Evolutionary conservation across 1,284 basidiomycete genomes (phyloP), one percentile per base, ranked within the genome.

Genomic region (Leccinum insolens): DNA sequence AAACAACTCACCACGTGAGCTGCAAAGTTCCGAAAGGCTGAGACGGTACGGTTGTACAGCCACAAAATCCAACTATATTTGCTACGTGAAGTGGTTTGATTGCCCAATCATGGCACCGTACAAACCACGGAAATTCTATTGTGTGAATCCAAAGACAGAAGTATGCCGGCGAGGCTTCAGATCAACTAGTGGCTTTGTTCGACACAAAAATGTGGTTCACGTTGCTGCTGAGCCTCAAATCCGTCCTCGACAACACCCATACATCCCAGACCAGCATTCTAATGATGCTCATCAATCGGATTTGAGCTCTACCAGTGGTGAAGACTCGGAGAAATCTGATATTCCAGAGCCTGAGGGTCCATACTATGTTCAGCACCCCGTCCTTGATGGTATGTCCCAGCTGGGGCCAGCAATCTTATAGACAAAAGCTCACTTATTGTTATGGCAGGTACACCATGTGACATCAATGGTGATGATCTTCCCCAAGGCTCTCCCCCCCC

Each of bases 391-490:
- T 58, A 58, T 2, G 57, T 58, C 17, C 34, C 34, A 34, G 34
- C 34, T 0, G 0, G 31, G 31, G 31, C 15, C 14, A 41, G 37
- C 37, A 39, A 39, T 39, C 37, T 39, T 39, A 39, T 14, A 39
- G 17, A 17, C 7, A 8, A 44, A 44, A 44, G 41, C 17, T 44
- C 7, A 44, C 22, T 55, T 15, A 55, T 55, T 55, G 12, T 22
- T 22, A 58, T 57, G 20, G 8, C 15, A 58, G 55, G 57, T 28
- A 58, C 57, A 58, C 28, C 57, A 58, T 58, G 57, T 58, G 57
- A 58, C 25, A 58, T 58, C 57, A 4, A 58, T 58, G 57, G 57
- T 28, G 17, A 58, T 58, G 57, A 58, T 58, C 57, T 58, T 58
- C 17, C 25, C 9, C 57, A 58, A 58, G 57, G 28, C 2, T 28